Conservation (phyloP, 257 asterid genomes). For the Solanum pimpinellifolium region DNA sequence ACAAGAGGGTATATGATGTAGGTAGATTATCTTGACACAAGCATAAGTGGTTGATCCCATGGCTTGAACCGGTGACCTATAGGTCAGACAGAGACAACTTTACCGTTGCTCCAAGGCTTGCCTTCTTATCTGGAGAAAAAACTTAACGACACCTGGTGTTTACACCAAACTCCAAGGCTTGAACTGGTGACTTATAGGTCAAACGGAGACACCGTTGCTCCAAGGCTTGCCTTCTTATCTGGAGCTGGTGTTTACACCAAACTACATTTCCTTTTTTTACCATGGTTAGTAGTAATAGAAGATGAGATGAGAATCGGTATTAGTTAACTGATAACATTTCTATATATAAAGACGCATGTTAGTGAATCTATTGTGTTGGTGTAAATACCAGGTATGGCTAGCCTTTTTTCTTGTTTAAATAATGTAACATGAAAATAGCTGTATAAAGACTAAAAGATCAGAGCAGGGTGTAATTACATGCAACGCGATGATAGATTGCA, state of each 20-base stretch:
- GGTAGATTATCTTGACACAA: not conserved
- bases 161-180: not conserved
- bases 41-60: not conserved
- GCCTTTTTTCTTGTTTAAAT: not conserved
- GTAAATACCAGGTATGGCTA: not conserved
- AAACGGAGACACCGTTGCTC: not conserved
- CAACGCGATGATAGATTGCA: conserved; percentile 73
- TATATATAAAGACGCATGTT: not conserved
- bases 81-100: not conserved
- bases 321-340: not conserved
- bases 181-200: not conserved
- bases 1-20: not conserved
- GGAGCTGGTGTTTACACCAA: not conserved
- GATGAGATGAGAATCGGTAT: not conserved
- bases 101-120: not conserved
- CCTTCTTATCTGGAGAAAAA: not conserved
- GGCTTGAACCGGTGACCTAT: not conserved
- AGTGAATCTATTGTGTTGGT: not conserved
- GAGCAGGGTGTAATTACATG: conserved; percentile 23
- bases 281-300: not conserved
- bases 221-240: not conserved
- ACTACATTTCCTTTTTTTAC: not conserved
- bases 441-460: not conserved
- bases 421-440: not conserved
- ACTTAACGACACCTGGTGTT: not conserved